These are phyloP conservation scores for Spinellus fusiger DNA, from an alignment of 192 early-diverging fungal species.

Conservation along the genomic window DNA sequence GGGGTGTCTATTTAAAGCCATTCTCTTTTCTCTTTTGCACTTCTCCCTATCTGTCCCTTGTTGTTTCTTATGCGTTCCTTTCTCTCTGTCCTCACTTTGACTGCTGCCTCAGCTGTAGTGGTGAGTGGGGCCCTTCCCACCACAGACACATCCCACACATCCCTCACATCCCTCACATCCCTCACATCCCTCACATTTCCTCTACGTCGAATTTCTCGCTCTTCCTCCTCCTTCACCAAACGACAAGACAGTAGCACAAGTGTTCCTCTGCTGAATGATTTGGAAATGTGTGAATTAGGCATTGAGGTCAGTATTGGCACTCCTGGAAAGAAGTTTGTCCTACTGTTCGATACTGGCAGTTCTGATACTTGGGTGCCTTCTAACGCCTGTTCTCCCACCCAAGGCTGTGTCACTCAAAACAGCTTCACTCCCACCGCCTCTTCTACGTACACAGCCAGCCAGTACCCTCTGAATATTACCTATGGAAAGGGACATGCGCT, in stretches of 20 bases:
- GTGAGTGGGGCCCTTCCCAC: too few species aligned
- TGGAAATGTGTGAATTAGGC: slow-evolving; percentile 12
- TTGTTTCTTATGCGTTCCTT: too few species aligned
- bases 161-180: too few species aligned
- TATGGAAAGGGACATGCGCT: slow-evolving; percentile 11
- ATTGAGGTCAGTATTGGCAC: slow-evolving; percentile 24
- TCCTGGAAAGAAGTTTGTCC: slow-evolving; percentile 16
- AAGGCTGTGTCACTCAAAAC: slow-evolving; percentile 3
- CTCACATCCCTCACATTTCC: too few species aligned
- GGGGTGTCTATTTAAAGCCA: too few species aligned
- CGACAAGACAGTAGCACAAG: not conserved
- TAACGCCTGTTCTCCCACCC: not conserved
- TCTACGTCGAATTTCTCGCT: too few species aligned
- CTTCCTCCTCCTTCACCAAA: not conserved
- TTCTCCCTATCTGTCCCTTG: too few species aligned
- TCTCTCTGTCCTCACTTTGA: too few species aligned
- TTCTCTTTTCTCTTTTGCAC: too few species aligned
- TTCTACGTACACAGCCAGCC: not conserved
- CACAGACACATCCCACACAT: too few species aligned
- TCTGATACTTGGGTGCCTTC: slow-evolving; percentile 32
- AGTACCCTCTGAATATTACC: not conserved
- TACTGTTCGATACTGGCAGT: slow-evolving; percentile 29
- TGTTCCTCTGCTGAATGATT: slow-evolving; percentile 10
- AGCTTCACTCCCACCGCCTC: slow-evolving; percentile 7
- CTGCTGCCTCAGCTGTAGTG: too few species aligned